Percentiles rank a stretch among this genome's conserved stretches.
phyloP scores from a whole-genome alignment of 1,284 basidiomycete species.

The Cutaneotrichosporon sp. region DNA sequence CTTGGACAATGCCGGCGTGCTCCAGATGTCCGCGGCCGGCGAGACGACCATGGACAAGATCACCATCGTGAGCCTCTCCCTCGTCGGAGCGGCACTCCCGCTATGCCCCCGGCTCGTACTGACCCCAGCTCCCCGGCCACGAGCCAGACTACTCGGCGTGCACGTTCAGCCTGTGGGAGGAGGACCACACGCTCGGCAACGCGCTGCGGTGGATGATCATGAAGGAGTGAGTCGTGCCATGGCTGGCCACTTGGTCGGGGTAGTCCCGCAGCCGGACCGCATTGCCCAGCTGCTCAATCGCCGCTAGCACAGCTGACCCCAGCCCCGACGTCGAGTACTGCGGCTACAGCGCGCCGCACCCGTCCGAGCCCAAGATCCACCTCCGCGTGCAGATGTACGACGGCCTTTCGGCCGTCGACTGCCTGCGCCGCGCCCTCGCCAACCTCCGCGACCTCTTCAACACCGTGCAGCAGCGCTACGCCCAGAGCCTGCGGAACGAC shows the following conservation, averaged over 20 bases:
- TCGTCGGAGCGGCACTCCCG: background rate
- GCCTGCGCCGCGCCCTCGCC: slow-evolving; percentile 70
- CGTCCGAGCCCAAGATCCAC: slow-evolving; percentile 94
- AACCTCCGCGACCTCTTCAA: slow-evolving; percentile 74
- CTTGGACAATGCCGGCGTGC: slow-evolving; percentile 46
- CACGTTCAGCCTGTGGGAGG: slow-evolving; percentile 89
- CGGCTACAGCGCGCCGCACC: slow-evolving; percentile 95
- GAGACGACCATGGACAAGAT: slow-evolving; percentile 45
- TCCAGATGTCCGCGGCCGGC: slow-evolving; percentile 40
- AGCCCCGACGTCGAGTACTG: slow-evolving; percentile 99
- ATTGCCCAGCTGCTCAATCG: too few relatives aligned
- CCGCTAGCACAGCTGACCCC: too few relatives aligned
- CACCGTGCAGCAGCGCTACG: slow-evolving; percentile 67
- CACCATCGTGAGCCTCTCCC: slow-evolving; percentile 44
- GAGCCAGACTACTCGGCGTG: slow-evolving; percentile 81
- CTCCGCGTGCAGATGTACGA: slow-evolving; percentile 98
- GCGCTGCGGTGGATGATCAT: slow-evolving; percentile 95
- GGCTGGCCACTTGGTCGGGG: background rate
- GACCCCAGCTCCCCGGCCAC: slow-evolving; percentile 64
- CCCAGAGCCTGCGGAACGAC: slow-evolving; percentile 59
- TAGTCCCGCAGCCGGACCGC: too few relatives aligned
- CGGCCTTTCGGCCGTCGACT: slow-evolving; percentile 72
- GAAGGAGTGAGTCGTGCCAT: slow-evolving; percentile 76
- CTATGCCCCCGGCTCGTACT: too few relatives aligned
- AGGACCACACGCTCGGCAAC: slow-evolving; percentile 95